Base-by-base conservation (phyloP, 1,284 basidiomycete genomes). In the Boletellus sp. region DNA sequence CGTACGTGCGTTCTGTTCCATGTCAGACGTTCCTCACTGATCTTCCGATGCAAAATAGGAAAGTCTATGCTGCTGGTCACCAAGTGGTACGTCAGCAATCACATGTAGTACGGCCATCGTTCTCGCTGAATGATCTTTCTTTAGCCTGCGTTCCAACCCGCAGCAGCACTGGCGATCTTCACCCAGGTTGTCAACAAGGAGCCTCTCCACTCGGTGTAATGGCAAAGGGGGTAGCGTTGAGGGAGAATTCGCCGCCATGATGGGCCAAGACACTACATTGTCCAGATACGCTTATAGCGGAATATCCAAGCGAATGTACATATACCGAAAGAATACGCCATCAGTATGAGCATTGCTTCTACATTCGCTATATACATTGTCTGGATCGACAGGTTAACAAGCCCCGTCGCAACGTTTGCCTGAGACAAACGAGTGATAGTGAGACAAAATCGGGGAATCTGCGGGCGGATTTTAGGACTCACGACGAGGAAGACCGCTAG, bases 401-500 rank as follows among this genome's bases (percentile, higher is more conserved):
- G 56, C 0, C 96, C 96, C 0, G 96, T 99, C 24, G 83, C 68
- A 0, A 97, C 67, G 67, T 99, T 99, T 0, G 93, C 90, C 89
- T 93, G 59, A 1, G 39, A 6, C 47, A 10, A 36, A 48, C 47
- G 11, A 37, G 47, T 4, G 10, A 35, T 35, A 44, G 13, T 57
- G 21, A 52, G 36, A 32, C 18, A 18, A 22, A 18, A n/a, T 41
- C 2, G 26, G 11, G 2, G 15, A 0, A 16, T 18, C 22, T 24
- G 19, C 39, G 18, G 48, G n/a, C 13, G 36, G 85, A 32, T 32
- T 32, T 56, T 55, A 89, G 90, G 15, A 88, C 89, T 60, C 60
- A 93, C 93, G 24, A 89, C 56, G 4, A 99, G 76, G 71, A 99
- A 99, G 15, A 96, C 63, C 2, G 74, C 71, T 21, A 98, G 71